phyloP scores from a whole-genome alignment of 179 eudicot genomes.

The Camellia oleifera region DNA sequence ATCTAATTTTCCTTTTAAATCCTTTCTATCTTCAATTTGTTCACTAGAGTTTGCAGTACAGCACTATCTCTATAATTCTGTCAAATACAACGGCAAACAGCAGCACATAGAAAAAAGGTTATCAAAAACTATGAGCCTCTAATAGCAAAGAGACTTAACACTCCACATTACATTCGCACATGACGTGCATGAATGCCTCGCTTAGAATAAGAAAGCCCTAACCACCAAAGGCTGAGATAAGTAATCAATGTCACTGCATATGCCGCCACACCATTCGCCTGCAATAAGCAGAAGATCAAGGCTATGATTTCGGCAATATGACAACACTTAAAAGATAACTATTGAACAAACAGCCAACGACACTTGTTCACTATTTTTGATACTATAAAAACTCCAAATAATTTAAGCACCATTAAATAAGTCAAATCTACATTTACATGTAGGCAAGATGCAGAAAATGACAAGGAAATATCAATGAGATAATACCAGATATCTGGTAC shows the following conservation, averaged over 20 bases:
- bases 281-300: constrained; percentile 22
- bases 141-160: background rate
- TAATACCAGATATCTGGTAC: constrained; percentile 26
- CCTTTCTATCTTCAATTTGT: background rate
- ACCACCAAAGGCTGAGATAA: constrained; percentile 95
- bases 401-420: constrained; percentile 2
- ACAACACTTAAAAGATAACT: background rate
- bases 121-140: background rate
- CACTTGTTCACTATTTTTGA: background rate
- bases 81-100: background rate
- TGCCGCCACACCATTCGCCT: constrained; percentile 94
- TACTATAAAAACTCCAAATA: background rate
- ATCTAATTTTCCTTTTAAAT: background rate
- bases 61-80: background rate
- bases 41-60: background rate
- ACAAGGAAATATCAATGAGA: background rate
- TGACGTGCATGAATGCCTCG: background rate
- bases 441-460: background rate
- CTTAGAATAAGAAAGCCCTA: constrained; percentile 25
- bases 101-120: background rate
- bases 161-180: background rate
- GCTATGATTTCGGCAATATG: background rate
- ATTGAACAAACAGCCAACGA: background rate
- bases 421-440: background rate
- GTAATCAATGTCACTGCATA: constrained; percentile 78